Evolutionary conservation across 257 asterid genomes (phyloP).

Genomic region (Nicotiana attenuata): DNA sequence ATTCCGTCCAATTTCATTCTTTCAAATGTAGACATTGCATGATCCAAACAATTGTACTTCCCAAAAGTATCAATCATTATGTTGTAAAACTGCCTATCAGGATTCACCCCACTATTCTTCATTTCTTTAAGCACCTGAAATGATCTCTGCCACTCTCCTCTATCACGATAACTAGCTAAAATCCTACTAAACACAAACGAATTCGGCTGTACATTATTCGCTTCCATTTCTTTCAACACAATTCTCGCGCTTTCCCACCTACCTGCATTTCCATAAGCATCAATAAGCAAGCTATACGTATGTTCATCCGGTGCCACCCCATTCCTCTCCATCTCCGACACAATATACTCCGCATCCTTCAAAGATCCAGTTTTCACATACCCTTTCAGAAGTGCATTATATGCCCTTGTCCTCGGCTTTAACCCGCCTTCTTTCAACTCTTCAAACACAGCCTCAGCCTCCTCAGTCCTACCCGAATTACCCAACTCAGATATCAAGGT

Average conservation of each 20-base stretch:
- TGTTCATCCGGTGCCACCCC: conserved; percentile 80
- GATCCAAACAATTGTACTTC: conserved; percentile 79
- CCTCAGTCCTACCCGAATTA: conserved; percentile 70
- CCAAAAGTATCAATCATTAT: conserved; percentile 94
- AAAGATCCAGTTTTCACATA: conserved; percentile 77
- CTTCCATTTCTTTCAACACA: conserved; percentile 85
- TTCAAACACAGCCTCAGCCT: conserved; percentile 89
- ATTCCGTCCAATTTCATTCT: conserved; percentile 80
- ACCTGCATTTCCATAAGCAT: conserved; percentile 92
- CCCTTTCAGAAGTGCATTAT: conserved; percentile 79
- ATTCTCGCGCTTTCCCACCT: conserved; percentile 95
- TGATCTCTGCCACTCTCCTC: conserved; percentile 95
- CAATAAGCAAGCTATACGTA: conserved; percentile 83
- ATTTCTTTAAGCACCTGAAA: conserved; percentile 94
- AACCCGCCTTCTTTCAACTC: conserved; percentile 85
- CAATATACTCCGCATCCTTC: conserved; percentile 73
- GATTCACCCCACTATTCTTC: conserved; percentile 69
- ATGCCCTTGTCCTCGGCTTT: conserved; percentile 86
- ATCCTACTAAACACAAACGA: conserved; percentile 69
- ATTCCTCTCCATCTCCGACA: conserved; percentile 73
- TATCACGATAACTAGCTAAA: conserved; percentile 74
- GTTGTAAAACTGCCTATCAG: conserved; percentile 78
- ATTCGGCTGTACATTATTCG: conserved; percentile 64
- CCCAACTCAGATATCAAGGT: conserved; percentile 65
- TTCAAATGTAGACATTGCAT: conserved; percentile 72